Base-by-base conservation (phyloP, 768 basidiomycete genomes). In the Termitomyces sp. region DNA sequence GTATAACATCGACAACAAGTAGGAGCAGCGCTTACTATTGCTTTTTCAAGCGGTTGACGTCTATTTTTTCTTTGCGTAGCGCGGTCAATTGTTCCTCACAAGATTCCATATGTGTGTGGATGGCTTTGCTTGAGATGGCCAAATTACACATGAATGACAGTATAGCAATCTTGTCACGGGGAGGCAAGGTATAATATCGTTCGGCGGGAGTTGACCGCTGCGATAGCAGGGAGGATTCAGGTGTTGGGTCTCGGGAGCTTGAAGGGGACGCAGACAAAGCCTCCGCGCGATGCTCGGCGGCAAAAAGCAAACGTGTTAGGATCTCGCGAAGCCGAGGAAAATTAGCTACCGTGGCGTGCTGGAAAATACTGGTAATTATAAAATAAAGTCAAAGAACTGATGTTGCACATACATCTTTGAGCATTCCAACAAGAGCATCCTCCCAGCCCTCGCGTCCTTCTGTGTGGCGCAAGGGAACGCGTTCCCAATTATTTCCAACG, bases 11-110 rank as follows among this genome's bases (percentile, higher is more conserved):
- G 4, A 28, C 14, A 23, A 47, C 33, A 14, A 33, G n/a, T 17
- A 40, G 26, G 17, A 47, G 19, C 35, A 54, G 19, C 9, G 81
- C 94, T 74, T 69, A 96, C 95, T 86, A 80, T 67, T 88, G 85
- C 70, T 92, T 95, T 73, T 89, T 89, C 64, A 87, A 77, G 57
- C 95, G 81, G 72, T 97, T 97, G 59, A 94, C 85, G 60, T 98
- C 97, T 33, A 95, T 94, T 70, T 95, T 91, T 70, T 96, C 92
- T 72, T 98, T 99, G 60, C 97, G 75, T 35, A 97, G 76, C 28
- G 94, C 91, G 9, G 97, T 98, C 60, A 99, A 70, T 61, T 89
- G 86, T 63, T 89, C 83, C 66, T 95, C 94, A 64, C 91, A 92
- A 45, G 84, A 81, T 64, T 99, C 97, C 83, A 98, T 89, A 64